Evolutionary conservation across 768 basidiomycete genomes (phyloP), one percentile per base, ranked within the genome.

Genomic region (Hygrophorus russula): DNA sequence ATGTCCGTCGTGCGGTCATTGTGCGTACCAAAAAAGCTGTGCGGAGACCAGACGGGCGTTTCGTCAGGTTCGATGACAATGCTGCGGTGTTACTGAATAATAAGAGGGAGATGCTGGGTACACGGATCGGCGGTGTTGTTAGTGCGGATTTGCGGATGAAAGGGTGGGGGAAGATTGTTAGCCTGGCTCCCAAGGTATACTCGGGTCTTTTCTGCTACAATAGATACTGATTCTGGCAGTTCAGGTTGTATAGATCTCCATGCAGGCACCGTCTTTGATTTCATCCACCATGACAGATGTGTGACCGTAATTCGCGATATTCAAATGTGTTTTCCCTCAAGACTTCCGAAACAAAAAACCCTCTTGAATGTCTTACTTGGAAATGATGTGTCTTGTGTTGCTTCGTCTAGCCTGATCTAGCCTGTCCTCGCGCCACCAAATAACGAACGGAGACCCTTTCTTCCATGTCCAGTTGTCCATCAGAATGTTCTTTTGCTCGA

Each of bases 31-130:
- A 78, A 54, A 94, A 96, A 62, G 61, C 78, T 17, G 83, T 90
- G 4, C 73, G 78, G 33, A 69, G 94, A 56, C 81, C 91, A 15
- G 94, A 97, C 62, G 94, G 94, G 11, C 74, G 89, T 20, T 70
- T 76, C 53, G 70, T 97, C 50, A 71, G 86, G 36, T 98, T 97
- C 62, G 94, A 97, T 64, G 94, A 97, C 71, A 97, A 97, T 55
- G 94, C 94, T 0, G 90, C 80, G 7, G 91, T 97, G 4, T 64
- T 98, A 29, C 61, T 98, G 45, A 97, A 98, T 62, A 89, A 89
- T 69, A 98, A 98, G 68, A 76, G 81, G 45, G 90, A 94, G 64
- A 89, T 97, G 85, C 58, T 98, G 46, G 93, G 92, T 14, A 96
- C 92, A 39, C 79, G 94, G 55, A 90, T 98, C 43, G 85, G 86